Conservation (phyloP, 140 eudicot genomes). For the Anethum foeniculum region DNA sequence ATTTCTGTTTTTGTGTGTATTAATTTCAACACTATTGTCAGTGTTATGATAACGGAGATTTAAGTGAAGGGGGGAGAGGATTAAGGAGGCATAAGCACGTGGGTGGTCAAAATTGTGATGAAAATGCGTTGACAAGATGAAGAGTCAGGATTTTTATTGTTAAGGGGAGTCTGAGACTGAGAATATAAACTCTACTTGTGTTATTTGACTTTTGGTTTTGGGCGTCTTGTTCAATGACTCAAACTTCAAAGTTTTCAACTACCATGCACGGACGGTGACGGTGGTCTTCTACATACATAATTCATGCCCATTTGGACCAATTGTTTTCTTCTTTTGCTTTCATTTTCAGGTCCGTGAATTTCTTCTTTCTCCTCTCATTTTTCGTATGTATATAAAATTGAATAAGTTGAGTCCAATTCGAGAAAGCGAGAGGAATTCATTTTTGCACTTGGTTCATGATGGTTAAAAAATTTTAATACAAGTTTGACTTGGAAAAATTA, state of each 20-base stretch:
- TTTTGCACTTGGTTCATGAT: too few relatives aligned
- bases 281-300: neutral
- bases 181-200: neutral
- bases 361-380: neutral
- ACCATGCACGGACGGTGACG: constrained; percentile 4
- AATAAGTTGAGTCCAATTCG: neutral
- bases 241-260: neutral
- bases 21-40: neutral
- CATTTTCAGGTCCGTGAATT: neutral
- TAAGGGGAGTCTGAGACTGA: neutral
- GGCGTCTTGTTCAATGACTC: neutral
- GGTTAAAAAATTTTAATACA: too few relatives aligned
- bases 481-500: too few relatives aligned
- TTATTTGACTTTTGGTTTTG: neutral
- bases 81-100: neutral
- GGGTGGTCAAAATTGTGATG: neutral
- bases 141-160: neutral
- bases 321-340: neutral
- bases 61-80: neutral
- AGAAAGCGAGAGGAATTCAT: neutral
- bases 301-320: neutral
- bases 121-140: neutral
- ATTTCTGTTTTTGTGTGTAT: neutral
- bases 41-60: neutral
- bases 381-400: too few relatives aligned